Evolutionary conservation across 1,139 yeast species (phyloP).

Genomic region (Meyerozyma elateridarum): DNA sequence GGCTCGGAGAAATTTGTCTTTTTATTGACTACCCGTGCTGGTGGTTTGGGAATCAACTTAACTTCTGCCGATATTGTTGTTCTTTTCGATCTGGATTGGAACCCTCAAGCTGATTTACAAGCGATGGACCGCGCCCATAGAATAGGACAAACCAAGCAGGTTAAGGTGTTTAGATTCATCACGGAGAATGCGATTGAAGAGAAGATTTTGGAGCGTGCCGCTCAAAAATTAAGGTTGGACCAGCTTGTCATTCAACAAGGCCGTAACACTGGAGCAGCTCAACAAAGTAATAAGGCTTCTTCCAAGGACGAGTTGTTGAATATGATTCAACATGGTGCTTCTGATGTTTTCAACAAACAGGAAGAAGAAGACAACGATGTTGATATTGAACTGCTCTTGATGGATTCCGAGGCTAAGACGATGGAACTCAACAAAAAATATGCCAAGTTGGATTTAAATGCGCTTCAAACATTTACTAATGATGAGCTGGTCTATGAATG

Average conservation of each 20-base stretch:
- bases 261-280: slow-evolving; percentile 38
- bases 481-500: slow-evolving; percentile 75
- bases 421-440: slow-evolving; percentile 58
- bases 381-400: slow-evolving; percentile 59
- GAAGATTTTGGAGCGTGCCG: slow-evolving; percentile 73
- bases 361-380: slow-evolving; percentile 42
- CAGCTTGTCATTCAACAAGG: slow-evolving; percentile 83
- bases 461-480: slow-evolving; percentile 64
- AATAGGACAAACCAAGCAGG: slow-evolving; percentile 82
- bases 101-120: slow-evolving; percentile 82
- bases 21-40: slow-evolving; percentile 75
- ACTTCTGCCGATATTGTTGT: slow-evolving; percentile 74
- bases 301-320: slow-evolving; percentile 68
- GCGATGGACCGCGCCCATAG: slow-evolving; percentile 89
- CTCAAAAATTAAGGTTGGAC: slow-evolving; percentile 72
- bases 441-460: slow-evolving; percentile 65
- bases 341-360: slow-evolving; percentile 47
- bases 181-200: slow-evolving; percentile 82
- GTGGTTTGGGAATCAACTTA: slow-evolving; percentile 81
- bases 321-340: slow-evolving; percentile 81
- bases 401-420: slow-evolving; percentile 61
- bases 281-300: slow-evolving; percentile 38
- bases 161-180: slow-evolving; percentile 67
- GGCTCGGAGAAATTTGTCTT: slow-evolving; percentile 66
- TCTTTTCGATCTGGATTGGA: slow-evolving; percentile 78